Base-by-base conservation (phyloP, 2,329 filamentous ascomycete genomes). In the Beauveria bassiana region DNA sequence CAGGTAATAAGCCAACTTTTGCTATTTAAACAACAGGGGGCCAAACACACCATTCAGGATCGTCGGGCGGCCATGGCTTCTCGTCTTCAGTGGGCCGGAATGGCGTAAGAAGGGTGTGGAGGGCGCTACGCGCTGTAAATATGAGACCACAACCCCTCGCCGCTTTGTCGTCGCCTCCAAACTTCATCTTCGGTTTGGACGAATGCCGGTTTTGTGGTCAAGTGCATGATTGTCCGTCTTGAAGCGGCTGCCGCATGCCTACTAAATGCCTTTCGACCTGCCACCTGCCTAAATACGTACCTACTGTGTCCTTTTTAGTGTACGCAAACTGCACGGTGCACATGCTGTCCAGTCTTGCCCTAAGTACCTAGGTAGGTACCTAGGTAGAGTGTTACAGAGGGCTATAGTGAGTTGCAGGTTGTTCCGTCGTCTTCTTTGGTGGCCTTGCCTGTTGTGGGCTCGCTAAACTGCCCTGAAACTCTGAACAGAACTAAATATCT, bases 31-130 rank as follows among this genome's bases (percentile, higher is more conserved):
- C 34, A 16, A 16, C 34, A 38, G 34, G 34, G 31, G 34, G 34
- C 14, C 14, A 38, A 38, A 38, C 34, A 38, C 34, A 38, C 34
- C 34, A 38, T 16, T 22, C 16, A 50, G 14, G 53, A 56, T 56
- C 53, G n/a, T 46, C 53, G 34, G 40, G n/a, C 34, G 34, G 8
- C 28, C 28, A 18, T 16, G 28, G n/a, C 28, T 26, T 18, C 42
- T 26, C 38, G 5, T 14, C 38, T n/a, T n/a, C 31, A 45, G 40
- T 55, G 43, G 52, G 16, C 20, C 54, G 54, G 54, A 47, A 57
- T 57, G 54, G 54, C 54, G 42, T 28, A 57, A 57, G 43, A 57
- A 57, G 52, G 51, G 34, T 54, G 38, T n/a, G 34, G 51, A 54
- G 42, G 46, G 38, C 18, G 12, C 7, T 47, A 20, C 10, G 12